Evolutionary conservation across 1,139 yeast genomes (phyloP).

Genomic region (Saccharomyces hybrid): DNA sequence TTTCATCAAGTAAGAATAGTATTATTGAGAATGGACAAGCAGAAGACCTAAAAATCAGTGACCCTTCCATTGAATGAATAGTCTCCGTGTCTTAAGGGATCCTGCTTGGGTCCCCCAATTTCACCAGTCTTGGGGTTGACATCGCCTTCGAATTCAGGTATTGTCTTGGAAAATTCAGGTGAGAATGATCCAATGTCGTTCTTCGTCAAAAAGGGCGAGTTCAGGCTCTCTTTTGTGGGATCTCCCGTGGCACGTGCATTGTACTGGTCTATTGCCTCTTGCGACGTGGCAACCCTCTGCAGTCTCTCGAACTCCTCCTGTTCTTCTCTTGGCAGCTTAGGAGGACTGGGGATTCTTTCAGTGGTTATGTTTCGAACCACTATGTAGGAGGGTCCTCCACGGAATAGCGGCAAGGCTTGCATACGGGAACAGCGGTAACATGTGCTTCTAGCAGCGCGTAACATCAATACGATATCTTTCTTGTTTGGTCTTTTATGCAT

Average conservation of each 20-base stretch:
- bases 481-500: background rate
- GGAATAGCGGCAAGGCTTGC: background rate
- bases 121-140: conserved; percentile 92
- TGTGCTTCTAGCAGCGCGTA: background rate
- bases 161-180: conserved; percentile 64
- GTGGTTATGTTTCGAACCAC: conserved; percentile 9
- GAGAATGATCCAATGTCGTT: conserved; percentile 59
- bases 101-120: conserved; percentile 97
- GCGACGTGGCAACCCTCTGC: conserved; percentile 74
- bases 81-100: conserved; percentile 87
- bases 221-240: conserved; percentile 32
- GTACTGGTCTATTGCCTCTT: conserved; percentile 71
- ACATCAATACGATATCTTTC: background rate
- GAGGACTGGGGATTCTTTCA: conserved; percentile 60
- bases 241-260: conserved; percentile 44
- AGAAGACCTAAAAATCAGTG: conserved; percentile 62
- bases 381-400: background rate
- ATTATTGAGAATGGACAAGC: background rate
- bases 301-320: conserved; percentile 89
- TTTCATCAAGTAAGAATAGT: background rate
- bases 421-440: background rate
- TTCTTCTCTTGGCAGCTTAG: conserved; percentile 73
- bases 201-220: conserved; percentile 39
- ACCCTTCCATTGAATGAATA: conserved; percentile 95
- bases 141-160: conserved; percentile 95